These are phyloP conservation scores for Trametes gibbosa DNA, from an alignment of 768 basidiomycete species.

Conservation along the genomic window DNA sequence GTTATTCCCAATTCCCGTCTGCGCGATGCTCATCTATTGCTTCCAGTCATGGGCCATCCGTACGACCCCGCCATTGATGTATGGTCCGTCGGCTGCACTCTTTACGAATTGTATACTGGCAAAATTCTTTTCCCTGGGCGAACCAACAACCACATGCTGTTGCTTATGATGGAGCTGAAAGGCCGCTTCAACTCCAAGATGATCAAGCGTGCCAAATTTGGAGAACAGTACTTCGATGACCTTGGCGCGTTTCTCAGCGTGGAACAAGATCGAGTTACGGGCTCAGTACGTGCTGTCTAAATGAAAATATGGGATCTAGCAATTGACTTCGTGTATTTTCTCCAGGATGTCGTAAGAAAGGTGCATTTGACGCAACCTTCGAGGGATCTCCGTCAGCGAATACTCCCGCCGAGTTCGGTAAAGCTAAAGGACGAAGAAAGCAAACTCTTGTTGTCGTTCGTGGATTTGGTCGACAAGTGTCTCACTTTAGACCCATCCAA, in stretches of 20 bases:
- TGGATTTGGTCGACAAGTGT: constrained; percentile 92
- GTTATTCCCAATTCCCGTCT: constrained; percentile 2
- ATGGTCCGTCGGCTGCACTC: constrained; percentile 96
- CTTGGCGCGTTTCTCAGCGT: constrained; percentile 82
- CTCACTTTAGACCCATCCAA: constrained; percentile 82
- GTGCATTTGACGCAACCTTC: constrained; percentile 81
- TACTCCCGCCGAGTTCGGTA: constrained; percentile 75
- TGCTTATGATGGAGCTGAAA: constrained; percentile 97
- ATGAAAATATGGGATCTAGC: background rate
- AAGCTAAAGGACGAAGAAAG: constrained; percentile 89
- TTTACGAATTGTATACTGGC: constrained; percentile 94
- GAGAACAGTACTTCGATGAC: constrained; percentile 91
- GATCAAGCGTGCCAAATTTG: constrained; percentile 94
- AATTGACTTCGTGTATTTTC: background rate
- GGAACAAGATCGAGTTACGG: constrained; percentile 82
- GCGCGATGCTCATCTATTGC: constrained; percentile 5
- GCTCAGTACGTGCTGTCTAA: constrained; percentile 57
- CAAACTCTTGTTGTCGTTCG: constrained; percentile 73
- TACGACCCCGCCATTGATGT: constrained; percentile 93
- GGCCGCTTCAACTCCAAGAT: constrained; percentile 90
- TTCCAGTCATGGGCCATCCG: constrained; percentile 85
- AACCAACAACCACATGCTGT: constrained; percentile 96
- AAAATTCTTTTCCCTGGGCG: constrained; percentile 97
- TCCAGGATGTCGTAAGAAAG: constrained; percentile 77
- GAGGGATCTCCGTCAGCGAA: constrained; percentile 74